Conservation (phyloP, 306 rosid genomes). For the Prunus kanzakura region DNA sequence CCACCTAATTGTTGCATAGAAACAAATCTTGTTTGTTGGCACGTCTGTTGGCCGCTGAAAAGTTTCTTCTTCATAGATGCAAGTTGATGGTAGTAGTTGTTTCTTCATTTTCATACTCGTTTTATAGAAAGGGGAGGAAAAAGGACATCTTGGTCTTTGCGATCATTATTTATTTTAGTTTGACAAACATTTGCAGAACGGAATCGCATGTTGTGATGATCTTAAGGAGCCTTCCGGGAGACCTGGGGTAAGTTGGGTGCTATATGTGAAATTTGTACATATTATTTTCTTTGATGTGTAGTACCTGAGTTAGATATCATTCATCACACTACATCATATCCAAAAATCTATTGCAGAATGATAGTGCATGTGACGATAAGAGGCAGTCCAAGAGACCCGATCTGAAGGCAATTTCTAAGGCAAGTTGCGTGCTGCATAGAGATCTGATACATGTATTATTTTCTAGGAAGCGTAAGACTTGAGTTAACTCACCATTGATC, state of each 20-base stretch:
- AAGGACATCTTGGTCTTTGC: background rate
- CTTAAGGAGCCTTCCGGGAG: slow-evolving; percentile 22
- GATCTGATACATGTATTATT: background rate
- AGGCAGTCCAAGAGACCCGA: slow-evolving; percentile 34
- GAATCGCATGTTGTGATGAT: slow-evolving; percentile 8
- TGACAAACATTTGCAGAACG: slow-evolving; percentile 22
- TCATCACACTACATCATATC: background rate
- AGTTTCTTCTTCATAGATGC: background rate
- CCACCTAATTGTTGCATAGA: no score
- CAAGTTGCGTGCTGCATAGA: slow-evolving; percentile 12
- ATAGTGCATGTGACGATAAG: slow-evolving; percentile 14
- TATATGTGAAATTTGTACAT: background rate
- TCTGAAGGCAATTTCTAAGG: slow-evolving; percentile 35
- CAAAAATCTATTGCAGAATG: slow-evolving; percentile 10
- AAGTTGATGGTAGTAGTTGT: background rate
- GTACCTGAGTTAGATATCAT: background rate
- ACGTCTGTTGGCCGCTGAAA: background rate
- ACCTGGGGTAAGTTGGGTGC: slow-evolving; percentile 23
- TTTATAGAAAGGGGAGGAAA: background rate
- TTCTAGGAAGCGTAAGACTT: background rate
- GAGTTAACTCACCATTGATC: no score
- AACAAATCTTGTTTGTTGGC: background rate
- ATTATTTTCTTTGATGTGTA: background rate
- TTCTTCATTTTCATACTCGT: background rate
- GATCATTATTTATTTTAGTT: background rate